Conservation (phyloP, 2,329 filamentous ascomycete species). For the Claviceps africana region DNA sequence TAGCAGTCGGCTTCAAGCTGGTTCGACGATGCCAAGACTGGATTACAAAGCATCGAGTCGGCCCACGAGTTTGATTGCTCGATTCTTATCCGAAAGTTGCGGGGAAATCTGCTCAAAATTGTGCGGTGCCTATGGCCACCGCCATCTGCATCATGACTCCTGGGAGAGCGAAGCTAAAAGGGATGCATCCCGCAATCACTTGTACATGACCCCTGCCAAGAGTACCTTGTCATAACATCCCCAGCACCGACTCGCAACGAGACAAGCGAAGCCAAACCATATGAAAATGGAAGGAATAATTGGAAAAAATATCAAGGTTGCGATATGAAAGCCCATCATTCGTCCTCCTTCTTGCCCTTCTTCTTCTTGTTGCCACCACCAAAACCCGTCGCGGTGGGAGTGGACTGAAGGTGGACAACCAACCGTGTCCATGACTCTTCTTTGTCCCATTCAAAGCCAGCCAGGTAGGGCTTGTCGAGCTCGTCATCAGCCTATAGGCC, state of each 20-base stretch:
- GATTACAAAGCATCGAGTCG: too few species aligned
- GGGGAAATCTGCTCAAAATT: background rate
- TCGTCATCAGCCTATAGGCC: constrained; percentile 71
- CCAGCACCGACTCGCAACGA: constrained; percentile 26
- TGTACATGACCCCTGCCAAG: constrained; percentile 14
- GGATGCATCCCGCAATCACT: constrained; percentile 15
- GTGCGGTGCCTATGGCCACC: background rate
- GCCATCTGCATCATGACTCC: background rate
- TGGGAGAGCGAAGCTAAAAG: constrained; percentile 5
- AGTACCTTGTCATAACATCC: constrained; percentile 31
- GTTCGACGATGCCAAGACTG: too few species aligned
- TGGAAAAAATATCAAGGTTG: constrained; percentile 24
- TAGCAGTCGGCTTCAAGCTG: too few species aligned
- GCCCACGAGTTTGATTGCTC: too few species aligned
- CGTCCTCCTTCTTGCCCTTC: constrained; percentile 54
- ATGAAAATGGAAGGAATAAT: constrained; percentile 22
- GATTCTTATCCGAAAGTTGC: too few species aligned
- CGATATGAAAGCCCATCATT: constrained; percentile 22
- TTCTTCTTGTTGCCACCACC: constrained; percentile 46
- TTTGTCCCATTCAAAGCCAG: constrained; percentile 92
- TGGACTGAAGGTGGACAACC: constrained; percentile 71
- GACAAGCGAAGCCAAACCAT: constrained; percentile 25
- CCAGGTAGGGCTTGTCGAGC: constrained; percentile 72
- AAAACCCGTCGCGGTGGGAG: constrained; percentile 39
- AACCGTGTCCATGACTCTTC: constrained; percentile 82